These are phyloP conservation scores for Hawksworthiomyces lignivorus DNA, from an alignment of 2,329 filamentous ascomycete species.

Conservation along the genomic window DNA sequence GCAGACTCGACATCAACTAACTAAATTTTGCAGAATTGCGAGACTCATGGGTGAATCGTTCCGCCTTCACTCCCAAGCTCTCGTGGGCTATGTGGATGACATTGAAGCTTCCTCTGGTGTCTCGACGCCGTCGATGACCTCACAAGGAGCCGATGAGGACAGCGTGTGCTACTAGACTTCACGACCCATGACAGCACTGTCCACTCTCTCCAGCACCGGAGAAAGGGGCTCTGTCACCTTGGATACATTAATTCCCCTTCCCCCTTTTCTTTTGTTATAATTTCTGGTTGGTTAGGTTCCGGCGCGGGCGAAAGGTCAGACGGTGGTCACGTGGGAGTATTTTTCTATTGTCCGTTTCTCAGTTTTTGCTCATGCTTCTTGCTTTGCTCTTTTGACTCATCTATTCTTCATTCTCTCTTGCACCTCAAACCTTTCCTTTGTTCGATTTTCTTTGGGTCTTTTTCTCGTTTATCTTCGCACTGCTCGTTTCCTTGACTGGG, in stretches of 20 bases:
- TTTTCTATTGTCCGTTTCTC: conserved; percentile 3
- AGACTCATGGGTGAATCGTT: conserved; percentile 98
- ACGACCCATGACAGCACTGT: conserved; percentile 34
- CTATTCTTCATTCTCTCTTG: conserved; percentile 17
- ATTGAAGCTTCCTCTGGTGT: conserved; percentile 61
- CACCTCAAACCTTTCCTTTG: conserved; percentile 21
- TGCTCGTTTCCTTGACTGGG: conserved; percentile 6
- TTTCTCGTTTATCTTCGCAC: conserved; percentile 1
- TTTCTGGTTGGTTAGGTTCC: conserved; percentile 11
- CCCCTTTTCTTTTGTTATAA: conserved; percentile 16
- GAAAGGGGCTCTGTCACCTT: conserved; percentile 42
- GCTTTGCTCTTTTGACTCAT: conserved; percentile 13
- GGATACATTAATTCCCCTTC: conserved; percentile 24
- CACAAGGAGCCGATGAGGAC: conserved; percentile 62
- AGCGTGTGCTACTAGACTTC: conserved; percentile 55
- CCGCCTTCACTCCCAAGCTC: conserved; percentile 89
- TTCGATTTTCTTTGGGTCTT: conserved; percentile 22
- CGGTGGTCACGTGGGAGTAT: conserved; percentile 7
- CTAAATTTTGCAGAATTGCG: conserved; percentile 63
- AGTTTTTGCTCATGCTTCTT: conserved; percentile 4
- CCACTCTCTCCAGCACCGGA: too few species aligned
- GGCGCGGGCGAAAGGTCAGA: conserved; percentile 14
- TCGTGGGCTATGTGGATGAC: conserved; percentile 90
- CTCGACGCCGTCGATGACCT: conserved; percentile 64
- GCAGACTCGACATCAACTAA: too few species aligned